Evolutionary conservation across 2,329 filamentous ascomycete species (phyloP).

Genomic region (Teratosphaeria viscida): DNA sequence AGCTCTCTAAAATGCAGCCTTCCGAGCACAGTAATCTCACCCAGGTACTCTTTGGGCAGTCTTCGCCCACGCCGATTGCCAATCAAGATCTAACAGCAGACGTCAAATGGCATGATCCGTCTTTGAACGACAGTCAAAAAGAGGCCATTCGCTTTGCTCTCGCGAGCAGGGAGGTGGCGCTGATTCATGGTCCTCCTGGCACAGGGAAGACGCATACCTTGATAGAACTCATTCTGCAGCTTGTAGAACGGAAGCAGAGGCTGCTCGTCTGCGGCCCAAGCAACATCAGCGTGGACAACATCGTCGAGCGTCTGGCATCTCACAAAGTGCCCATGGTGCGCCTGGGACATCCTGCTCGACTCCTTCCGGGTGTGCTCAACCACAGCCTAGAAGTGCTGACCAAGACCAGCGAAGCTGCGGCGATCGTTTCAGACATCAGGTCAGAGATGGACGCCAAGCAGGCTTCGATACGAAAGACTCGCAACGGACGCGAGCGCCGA

Average conservation of each 20-base stretch:
- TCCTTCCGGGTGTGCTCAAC: slow-evolving; percentile 76
- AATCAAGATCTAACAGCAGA: slow-evolving; percentile 33
- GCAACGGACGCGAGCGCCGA: slow-evolving; percentile 65
- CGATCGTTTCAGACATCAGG: slow-evolving; percentile 80
- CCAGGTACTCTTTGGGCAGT: slow-evolving; percentile 50
- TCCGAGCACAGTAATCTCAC: slow-evolving; percentile 48
- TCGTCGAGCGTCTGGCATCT: slow-evolving; percentile 79
- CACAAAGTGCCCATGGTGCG: slow-evolving; percentile 81
- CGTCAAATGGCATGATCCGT: slow-evolving; percentile 45
- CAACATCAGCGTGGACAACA: slow-evolving; percentile 97
- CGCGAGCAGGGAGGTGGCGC: slow-evolving; percentile 66
- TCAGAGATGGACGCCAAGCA: slow-evolving; percentile 91
- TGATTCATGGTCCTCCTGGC: slow-evolving; percentile 91
- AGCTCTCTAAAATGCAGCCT: slow-evolving; percentile 45
- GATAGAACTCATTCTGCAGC: slow-evolving; percentile 88
- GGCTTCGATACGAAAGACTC: slow-evolving; percentile 76
- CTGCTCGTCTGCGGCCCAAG: slow-evolving; percentile 92
- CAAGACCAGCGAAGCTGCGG: slow-evolving; percentile 77
- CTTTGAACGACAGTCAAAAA: slow-evolving; percentile 51
- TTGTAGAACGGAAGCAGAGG: slow-evolving; percentile 61
- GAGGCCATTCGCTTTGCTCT: slow-evolving; percentile 70
- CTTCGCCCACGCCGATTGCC: slow-evolving; percentile 39
- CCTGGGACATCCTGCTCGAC: slow-evolving; percentile 81
- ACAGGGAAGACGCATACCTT: slow-evolving; percentile 96
- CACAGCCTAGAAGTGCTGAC: slow-evolving; percentile 89